A percentile compares a stretch with the other conserved stretches of the same genome.
Conservation (phyloP, 2,329 filamentous ascomycete species). For the Zasmidium angulare region DNA sequence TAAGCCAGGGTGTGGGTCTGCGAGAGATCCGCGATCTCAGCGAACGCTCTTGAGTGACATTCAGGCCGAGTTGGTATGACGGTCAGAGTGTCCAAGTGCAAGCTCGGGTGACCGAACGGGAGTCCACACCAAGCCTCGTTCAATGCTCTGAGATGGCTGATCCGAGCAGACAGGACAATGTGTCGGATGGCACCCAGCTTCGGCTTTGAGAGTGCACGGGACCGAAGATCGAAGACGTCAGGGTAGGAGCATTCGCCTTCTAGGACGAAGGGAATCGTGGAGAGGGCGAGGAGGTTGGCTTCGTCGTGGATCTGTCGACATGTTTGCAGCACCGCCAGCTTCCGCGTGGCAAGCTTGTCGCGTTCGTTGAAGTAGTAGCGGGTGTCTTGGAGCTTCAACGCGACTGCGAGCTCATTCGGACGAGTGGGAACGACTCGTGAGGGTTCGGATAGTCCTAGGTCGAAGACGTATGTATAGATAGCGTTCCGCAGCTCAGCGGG, state of each 20-base stretch:
- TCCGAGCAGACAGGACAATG: constrained; percentile 35
- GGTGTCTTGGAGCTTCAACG: constrained; percentile 17
- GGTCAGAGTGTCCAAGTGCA: constrained; percentile 33
- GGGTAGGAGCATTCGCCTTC: constrained; percentile 26
- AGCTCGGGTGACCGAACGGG: constrained; percentile 34
- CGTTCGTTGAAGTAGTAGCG: constrained; percentile 8
- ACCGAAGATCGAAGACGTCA: constrained; percentile 28
- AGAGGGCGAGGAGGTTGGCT: constrained; percentile 34
- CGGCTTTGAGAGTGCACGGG: constrained; percentile 17
- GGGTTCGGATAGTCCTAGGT: constrained; percentile 3
- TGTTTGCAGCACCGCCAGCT: constrained; percentile 22
- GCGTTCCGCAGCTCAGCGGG: constrained; percentile 31
- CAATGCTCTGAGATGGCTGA: constrained; percentile 33
- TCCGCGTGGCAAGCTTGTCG: constrained; percentile 2
- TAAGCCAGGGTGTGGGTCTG: constrained; percentile 39
- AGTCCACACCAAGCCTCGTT: constrained; percentile 37
- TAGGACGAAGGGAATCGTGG: constrained; percentile 31
- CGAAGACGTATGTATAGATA: constrained; percentile 32
- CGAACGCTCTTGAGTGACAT: constrained; percentile 28
- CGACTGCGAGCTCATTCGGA: constrained; percentile 13
- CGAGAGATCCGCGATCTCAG: constrained; percentile 37
- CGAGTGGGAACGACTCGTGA: constrained; percentile 1
- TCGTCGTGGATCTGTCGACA: constrained; percentile 31
- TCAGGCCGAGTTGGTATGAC: constrained; percentile 35
- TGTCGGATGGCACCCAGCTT: constrained; percentile 32